phyloP scores from a whole-genome alignment of 108 stramenopile species.

The Cylindrotheca closterium region DNA sequence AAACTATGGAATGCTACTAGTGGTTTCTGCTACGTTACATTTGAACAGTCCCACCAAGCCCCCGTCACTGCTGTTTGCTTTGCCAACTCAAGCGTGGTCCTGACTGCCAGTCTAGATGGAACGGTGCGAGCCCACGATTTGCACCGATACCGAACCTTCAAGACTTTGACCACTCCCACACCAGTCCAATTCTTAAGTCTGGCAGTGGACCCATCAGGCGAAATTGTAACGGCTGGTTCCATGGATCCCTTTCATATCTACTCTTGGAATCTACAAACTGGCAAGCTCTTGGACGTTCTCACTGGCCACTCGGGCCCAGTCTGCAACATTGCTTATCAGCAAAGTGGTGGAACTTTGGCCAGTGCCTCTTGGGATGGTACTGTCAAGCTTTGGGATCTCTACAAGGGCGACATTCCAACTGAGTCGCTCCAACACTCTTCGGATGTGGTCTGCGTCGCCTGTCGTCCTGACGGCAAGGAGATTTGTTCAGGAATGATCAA shows the following conservation, averaged over 20 bases:
- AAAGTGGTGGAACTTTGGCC: slow-evolving; percentile 77
- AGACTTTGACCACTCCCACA: slow-evolving; percentile 85
- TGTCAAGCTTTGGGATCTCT: slow-evolving; percentile 96
- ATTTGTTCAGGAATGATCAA: slow-evolving; percentile 91
- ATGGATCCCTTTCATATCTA: slow-evolving; percentile 93
- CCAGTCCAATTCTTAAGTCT: slow-evolving; percentile 93
- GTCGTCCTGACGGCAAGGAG: slow-evolving; percentile 94
- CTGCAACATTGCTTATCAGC: slow-evolving; percentile 74
- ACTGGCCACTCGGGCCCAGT: slow-evolving; percentile 96
- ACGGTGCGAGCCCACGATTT: slow-evolving; percentile 97
- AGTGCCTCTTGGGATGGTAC: slow-evolving; percentile 98
- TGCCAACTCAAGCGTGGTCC: slow-evolving; percentile 89
- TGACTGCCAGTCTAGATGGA: slow-evolving; percentile 93
- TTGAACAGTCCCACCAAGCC: slow-evolving; percentile 92
- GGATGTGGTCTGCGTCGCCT: slow-evolving; percentile 95
- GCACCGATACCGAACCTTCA: slow-evolving; percentile 95
- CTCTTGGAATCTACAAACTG: slow-evolving; percentile 95
- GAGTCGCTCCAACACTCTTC: slow-evolving; percentile 91
- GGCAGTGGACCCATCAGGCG: slow-evolving; percentile 95
- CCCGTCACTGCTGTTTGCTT: slow-evolving; percentile 91
- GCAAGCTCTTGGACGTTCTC: slow-evolving; percentile 91
- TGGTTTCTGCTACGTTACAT: slow-evolving; percentile 98
- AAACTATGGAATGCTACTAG: slow-evolving; percentile 96
- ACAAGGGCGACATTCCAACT: slow-evolving; percentile 80
- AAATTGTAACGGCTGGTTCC: slow-evolving; percentile 90